phyloP scores from a whole-genome alignment of 2,329 filamentous ascomycete genomes.

The Golovinomyces cichoracearum region DNA sequence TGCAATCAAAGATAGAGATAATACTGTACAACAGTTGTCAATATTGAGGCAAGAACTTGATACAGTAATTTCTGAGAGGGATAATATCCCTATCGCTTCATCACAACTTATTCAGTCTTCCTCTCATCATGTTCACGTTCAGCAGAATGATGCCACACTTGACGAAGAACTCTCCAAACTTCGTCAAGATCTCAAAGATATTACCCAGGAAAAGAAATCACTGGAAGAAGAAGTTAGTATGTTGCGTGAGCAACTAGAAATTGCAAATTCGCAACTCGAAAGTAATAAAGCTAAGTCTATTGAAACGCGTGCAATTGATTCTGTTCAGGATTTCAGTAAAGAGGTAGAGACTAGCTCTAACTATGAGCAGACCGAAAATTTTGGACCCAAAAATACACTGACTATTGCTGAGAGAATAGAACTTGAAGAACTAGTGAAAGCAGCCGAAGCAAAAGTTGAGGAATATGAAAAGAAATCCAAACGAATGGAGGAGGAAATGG shows the following conservation, averaged over 20 bases:
- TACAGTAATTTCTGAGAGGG: slow-evolving; percentile 20
- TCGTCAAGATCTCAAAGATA: slow-evolving; percentile 36
- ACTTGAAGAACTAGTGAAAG: slow-evolving; percentile 35
- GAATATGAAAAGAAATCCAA: slow-evolving; percentile 36
- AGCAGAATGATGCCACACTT: slow-evolving; percentile 25
- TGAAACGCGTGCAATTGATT: slow-evolving; percentile 19
- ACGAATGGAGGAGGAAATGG: slow-evolving; percentile 32
- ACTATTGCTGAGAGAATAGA: slow-evolving; percentile 23
- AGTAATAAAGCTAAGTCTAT: slow-evolving; percentile 17
- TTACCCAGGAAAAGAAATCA: slow-evolving; percentile 39
- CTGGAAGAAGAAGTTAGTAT: slow-evolving; percentile 36
- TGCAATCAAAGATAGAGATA: slow-evolving; percentile 16
- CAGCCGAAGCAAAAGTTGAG: slow-evolving; percentile 32
- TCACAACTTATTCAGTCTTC: slow-evolving; percentile 13
- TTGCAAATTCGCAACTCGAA: slow-evolving; percentile 37
- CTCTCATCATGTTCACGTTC: slow-evolving; percentile 20
- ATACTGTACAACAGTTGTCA: slow-evolving; percentile 16
- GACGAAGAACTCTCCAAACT: slow-evolving; percentile 24
- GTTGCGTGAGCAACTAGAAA: slow-evolving; percentile 32
- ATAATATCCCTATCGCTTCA: slow-evolving; percentile 17
- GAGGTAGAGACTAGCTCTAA: slow-evolving; percentile 25
- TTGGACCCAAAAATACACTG: slow-evolving; percentile 4
- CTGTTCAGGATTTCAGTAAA: slow-evolving; percentile 10
- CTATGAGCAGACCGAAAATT: slow-evolving; percentile 27
- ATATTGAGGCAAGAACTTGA: slow-evolving; percentile 18